phyloP scores from a whole-genome alignment of 2,329 filamentous ascomycete genomes.

The Colletotrichum costaricense region DNA sequence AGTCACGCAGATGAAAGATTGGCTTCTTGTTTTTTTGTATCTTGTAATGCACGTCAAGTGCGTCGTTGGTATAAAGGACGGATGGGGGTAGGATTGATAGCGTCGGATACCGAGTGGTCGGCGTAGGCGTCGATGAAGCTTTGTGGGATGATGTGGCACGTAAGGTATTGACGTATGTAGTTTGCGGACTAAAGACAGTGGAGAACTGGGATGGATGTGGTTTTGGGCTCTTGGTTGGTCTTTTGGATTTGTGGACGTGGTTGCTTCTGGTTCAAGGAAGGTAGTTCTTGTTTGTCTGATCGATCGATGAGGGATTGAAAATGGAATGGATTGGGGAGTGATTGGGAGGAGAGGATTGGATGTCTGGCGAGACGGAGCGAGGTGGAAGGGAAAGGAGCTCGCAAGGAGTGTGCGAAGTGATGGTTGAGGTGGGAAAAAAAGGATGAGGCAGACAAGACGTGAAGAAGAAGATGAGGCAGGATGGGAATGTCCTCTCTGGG shows the following conservation, averaged over 20 bases:
- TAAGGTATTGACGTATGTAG: slow-evolving; percentile 36
- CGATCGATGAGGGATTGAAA: slow-evolving; percentile 31
- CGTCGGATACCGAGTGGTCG: slow-evolving; percentile 31
- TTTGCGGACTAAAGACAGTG: slow-evolving; percentile 37
- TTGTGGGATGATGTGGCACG: slow-evolving; percentile 36
- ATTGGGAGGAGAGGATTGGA: slow-evolving; percentile 20
- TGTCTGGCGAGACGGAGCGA: slow-evolving; percentile 33
- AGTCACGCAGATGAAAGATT: slow-evolving; percentile 44
- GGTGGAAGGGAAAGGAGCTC: slow-evolving; percentile 35
- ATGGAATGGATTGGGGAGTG: slow-evolving; percentile 14
- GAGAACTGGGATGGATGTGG: slow-evolving; percentile 36
- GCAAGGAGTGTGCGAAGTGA: slow-evolving; percentile 38
- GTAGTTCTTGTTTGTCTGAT: slow-evolving; percentile 32
- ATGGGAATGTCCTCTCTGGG: slow-evolving; percentile 37
- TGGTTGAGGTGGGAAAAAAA: slow-evolving; percentile 36
- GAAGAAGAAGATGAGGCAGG: slow-evolving; percentile 37
- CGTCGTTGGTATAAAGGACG: slow-evolving; percentile 35
- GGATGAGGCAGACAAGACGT: slow-evolving; percentile 34
- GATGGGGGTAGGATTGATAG: slow-evolving; percentile 15
- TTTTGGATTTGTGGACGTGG: slow-evolving; percentile 29
- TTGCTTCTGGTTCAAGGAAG: slow-evolving; percentile 31
- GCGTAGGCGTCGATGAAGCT: slow-evolving; percentile 26
- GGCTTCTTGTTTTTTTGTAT: slow-evolving; percentile 7
- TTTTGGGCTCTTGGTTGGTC: slow-evolving; percentile 28
- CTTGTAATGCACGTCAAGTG: slow-evolving; percentile 58